phyloP scores from a whole-genome alignment of 2,329 filamentous ascomycete species.

The Cercospora sp. region DNA sequence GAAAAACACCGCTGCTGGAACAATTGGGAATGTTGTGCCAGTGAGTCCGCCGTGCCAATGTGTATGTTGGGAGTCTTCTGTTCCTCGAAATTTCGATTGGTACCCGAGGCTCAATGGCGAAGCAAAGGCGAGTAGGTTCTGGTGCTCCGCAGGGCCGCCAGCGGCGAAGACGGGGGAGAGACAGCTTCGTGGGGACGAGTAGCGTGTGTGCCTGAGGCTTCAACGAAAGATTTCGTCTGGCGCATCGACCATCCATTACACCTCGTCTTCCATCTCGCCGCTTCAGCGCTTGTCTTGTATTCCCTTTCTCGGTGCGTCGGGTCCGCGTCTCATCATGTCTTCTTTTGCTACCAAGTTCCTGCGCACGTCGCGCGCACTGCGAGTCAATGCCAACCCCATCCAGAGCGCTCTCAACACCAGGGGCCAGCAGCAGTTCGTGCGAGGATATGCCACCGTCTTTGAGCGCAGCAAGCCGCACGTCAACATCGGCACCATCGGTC shows the following conservation, averaged over 20 bases:
- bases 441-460: slow-evolving; percentile 66
- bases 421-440: slow-evolving; percentile 60
- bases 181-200: neutral
- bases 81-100: neutral
- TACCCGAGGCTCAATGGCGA: neutral
- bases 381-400: slow-evolving; percentile 69
- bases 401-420: slow-evolving; percentile 67
- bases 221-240: neutral
- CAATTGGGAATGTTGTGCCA: neutral
- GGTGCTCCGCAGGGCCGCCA: neutral
- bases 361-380: slow-evolving; percentile 77
- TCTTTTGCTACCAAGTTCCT: slow-evolving; percentile 78
- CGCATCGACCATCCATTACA: slow-evolving; percentile 4
- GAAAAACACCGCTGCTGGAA: neutral
- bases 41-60: neutral
- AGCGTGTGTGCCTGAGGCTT: neutral
- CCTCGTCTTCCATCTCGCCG: slow-evolving; percentile 10
- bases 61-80: neutral
- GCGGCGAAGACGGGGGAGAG: slow-evolving; percentile 10
- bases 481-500: slow-evolving; percentile 98
- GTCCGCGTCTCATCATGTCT: slow-evolving; percentile 56
- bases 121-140: neutral
- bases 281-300: slow-evolving; percentile 9
- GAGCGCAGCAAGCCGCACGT: slow-evolving; percentile 95
- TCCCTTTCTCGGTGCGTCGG: slow-evolving; percentile 16